Conservation (phyloP, 2,329 filamentous ascomycete species). For the Hypoxylon sp. region DNA sequence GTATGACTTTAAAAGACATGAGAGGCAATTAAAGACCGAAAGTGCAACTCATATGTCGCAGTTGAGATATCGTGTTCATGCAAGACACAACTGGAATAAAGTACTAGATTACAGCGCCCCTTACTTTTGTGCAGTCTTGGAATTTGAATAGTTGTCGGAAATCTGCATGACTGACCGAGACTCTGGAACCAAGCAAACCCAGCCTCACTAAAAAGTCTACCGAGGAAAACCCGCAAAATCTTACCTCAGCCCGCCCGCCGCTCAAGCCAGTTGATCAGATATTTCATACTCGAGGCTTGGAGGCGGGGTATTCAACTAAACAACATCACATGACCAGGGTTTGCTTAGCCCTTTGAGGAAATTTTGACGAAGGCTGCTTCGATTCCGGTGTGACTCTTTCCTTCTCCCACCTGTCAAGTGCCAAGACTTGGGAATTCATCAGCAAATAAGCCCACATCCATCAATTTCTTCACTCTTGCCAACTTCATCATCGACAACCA, state of each 20-base stretch:
- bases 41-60: neutral
- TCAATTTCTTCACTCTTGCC: conserved; percentile 29
- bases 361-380: conserved; percentile 37
- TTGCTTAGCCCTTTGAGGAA: conserved; percentile 39
- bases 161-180: neutral
- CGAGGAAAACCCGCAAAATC: conserved; percentile 13
- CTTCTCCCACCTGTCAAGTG: conserved; percentile 24
- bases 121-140: neutral
- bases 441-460: conserved; percentile 38
- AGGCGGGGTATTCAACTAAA: conserved; percentile 3
- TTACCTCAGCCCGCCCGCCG: neutral
- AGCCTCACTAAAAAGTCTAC: neutral
- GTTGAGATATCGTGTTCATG: neutral
- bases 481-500: conserved; percentile 37
- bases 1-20: no score
- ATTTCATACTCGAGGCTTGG: neutral
- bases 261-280: neutral
- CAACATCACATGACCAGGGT: conserved; percentile 46
- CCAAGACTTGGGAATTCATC: conserved; percentile 39
- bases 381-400: conserved; percentile 39
- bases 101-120: neutral
- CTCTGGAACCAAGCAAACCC: neutral
- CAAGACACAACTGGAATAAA: neutral
- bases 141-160: neutral
- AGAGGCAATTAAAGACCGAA: no score